Conservation (phyloP, 345 rosid species). For the Corchorus capsularis region DNA sequence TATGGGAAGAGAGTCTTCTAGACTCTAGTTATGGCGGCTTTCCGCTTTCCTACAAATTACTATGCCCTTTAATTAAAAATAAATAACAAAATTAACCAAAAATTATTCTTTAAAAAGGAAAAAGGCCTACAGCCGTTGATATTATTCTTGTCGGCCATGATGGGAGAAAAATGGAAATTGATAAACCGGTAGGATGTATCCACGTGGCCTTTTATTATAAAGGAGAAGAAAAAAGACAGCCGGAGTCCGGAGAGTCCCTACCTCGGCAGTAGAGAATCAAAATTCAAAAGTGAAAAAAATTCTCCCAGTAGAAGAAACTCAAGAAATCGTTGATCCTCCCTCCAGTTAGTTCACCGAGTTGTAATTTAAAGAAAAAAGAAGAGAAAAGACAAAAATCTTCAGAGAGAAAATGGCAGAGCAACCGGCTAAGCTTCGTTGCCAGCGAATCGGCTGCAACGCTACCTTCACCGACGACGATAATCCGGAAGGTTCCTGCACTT, state of each 20-base stretch:
- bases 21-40: no score
- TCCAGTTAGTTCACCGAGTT: neutral
- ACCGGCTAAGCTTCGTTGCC: constrained; percentile 60
- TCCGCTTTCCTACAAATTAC: no score
- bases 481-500: constrained; percentile 83
- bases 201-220: neutral
- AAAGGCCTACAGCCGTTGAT: neutral
- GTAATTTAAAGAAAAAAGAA: neutral
- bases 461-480: constrained; percentile 78
- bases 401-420: constrained; percentile 39
- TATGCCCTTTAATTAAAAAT: no score
- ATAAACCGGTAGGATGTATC: neutral
- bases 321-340: neutral
- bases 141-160: neutral
- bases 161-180: neutral
- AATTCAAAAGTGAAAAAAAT: no score
- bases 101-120: neutral
- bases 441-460: constrained; percentile 89
- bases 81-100: neutral
- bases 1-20: no score
- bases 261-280: neutral
- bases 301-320: neutral
- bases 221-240: neutral
- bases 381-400: neutral
- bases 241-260: neutral